Evolutionary conservation across 2,329 filamentous ascomycete genomes (phyloP), one percentile per base, ranked within the genome.

Genomic region (Colletotrichum caudatum): DNA sequence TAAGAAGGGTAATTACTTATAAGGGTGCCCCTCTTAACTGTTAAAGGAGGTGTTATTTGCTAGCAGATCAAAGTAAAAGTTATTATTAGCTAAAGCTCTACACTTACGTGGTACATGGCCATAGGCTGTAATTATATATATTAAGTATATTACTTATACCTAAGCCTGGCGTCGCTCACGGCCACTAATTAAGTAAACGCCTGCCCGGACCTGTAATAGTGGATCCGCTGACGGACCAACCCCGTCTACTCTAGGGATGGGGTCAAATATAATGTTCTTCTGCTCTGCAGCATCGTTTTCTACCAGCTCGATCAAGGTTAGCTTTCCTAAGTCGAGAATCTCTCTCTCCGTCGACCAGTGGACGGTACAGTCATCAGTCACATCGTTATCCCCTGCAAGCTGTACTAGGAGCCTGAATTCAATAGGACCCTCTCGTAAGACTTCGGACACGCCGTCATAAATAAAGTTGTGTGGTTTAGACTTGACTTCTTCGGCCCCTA

Each of bases 201-300:
- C 85, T 12, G 88, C 87, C 54, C 88, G 81, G 64, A 89, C 81
- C 54, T 90, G 86, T 72, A 90, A 75, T 73, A 90, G 76, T 50
- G 88, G 88, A 81, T 90, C 88, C 26, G 79, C 85, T 71, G 83
- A 86, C 5, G 83, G 73, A 76, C 87, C 86, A 29, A 90, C 78
- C 0, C 88, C 88, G 26, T 85, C 78, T 2, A 89, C 82, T 64
- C 87, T 80, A 6, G 88, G 87, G 61, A 89, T 83, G 1, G 88
- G 88, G 79, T 90, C 88, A 73, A 88, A 89, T 73, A 90, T 90
- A 51, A 87, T 80, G 41, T 80, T 78, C 79, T 88, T 86, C 79
- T 87, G 83, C 79, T 84, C 78, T 66, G 78, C 79, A 64, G 84
- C 81, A 48, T 82, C 79, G n/a, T 82, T 79, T 29, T 78, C 76